Conservation (phyloP, 495 filamentous ascomycete genomes). For the Geopyxis carbonaria region DNA sequence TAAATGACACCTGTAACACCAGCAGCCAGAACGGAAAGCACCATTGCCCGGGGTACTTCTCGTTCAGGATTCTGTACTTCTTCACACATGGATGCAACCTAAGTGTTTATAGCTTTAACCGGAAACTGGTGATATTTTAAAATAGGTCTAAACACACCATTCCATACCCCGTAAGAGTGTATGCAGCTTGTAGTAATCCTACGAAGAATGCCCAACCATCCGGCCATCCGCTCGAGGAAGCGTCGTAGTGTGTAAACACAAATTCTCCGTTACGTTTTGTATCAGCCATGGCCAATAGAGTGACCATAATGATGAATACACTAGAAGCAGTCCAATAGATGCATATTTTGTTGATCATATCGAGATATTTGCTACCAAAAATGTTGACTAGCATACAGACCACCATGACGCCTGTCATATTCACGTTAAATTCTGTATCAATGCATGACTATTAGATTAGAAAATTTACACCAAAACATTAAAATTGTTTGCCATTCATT, state of each 20-base stretch:
- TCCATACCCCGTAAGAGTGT: conserved; percentile 42
- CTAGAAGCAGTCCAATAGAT: conserved; percentile 46
- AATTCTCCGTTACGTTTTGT: conserved; percentile 34
- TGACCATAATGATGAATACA: conserved; percentile 43
- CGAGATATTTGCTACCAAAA: conserved; percentile 39
- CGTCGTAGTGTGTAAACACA: conserved; percentile 47
- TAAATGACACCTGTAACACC: conserved; percentile 44
- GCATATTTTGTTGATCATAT: conserved; percentile 50
- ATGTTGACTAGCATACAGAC: conserved; percentile 41
- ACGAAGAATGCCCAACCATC: conserved; percentile 38
- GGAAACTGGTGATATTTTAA: background rate
- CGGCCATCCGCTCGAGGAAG: conserved; percentile 39
- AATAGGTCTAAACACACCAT: conserved; percentile 27
- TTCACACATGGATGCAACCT: conserved; percentile 38
- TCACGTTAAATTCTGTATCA: background rate
- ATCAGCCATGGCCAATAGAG: conserved; percentile 41
- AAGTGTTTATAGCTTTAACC: background rate
- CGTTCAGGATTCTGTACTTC: conserved; percentile 38
- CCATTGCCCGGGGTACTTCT: conserved; percentile 43
- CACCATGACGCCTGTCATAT: conserved; percentile 32
- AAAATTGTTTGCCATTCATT: conserved; percentile 46
- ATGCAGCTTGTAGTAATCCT: conserved; percentile 36
- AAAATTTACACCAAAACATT: conserved; percentile 39
- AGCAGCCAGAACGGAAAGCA: conserved; percentile 40
- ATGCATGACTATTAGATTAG: background rate